Percentiles rank a stretch among this genome's conserved stretches.
Evolutionary conservation across 495 filamentous ascomycete species (phyloP).

Genomic region (Friedmanniomyces simplex): DNA sequence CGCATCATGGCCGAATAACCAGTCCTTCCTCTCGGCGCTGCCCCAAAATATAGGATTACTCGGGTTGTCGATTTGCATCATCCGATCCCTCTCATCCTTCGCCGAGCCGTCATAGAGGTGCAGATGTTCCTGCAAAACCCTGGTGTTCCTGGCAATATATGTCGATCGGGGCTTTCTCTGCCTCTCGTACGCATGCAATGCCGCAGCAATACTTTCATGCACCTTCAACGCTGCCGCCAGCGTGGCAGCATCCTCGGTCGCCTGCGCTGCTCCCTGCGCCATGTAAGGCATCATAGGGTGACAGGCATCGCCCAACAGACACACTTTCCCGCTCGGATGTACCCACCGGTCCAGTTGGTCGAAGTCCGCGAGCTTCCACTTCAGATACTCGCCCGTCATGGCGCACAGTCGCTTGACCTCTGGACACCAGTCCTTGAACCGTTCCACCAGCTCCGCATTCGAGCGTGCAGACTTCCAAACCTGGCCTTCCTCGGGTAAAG

Average conservation of each 20-base stretch:
- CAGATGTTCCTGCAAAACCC: conserved; percentile 45
- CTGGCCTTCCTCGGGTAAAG: conserved; percentile 11
- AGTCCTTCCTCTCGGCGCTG: conserved; percentile 8
- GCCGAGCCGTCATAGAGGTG: conserved; percentile 48
- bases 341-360: conserved; percentile 21
- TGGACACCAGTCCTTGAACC: conserved; percentile 18
- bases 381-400: conserved; percentile 19
- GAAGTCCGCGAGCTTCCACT: conserved; percentile 19
- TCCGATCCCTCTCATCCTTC: conserved; percentile 42
- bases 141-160: conserved; percentile 43
- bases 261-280: conserved; percentile 23
- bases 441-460: conserved; percentile 15
- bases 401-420: conserved; percentile 14
- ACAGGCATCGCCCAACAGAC: conserved; percentile 22
- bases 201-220: conserved; percentile 13
- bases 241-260: conserved; percentile 21
- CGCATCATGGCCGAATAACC: conserved; percentile 20
- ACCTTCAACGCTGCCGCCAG: conserved; percentile 16
- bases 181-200: conserved; percentile 47
- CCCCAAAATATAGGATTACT: conserved; percentile 19
- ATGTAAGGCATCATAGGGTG: conserved; percentile 25
- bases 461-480: conserved; percentile 14
- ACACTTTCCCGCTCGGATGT: conserved; percentile 10
- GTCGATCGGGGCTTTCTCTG: conserved; percentile 52
- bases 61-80: conserved; percentile 30